A percentile compares a stretch with the other conserved stretches of the same genome.
phyloP scores from a whole-genome alignment of 441 rosid genomes.

The Eruca vesicaria region DNA sequence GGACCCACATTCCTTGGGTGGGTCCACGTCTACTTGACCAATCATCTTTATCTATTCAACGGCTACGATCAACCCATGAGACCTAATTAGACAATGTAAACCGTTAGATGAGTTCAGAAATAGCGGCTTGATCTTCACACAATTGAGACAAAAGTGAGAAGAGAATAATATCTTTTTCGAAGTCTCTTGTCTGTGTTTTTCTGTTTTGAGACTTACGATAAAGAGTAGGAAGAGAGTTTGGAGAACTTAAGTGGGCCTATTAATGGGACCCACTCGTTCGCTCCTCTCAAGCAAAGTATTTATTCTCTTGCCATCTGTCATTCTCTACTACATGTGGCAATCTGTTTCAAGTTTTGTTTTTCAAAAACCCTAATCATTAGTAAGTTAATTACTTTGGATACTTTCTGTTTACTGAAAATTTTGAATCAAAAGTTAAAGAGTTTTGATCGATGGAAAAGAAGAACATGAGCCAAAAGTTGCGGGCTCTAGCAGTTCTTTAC shows the following conservation, averaged over 20 bases:
- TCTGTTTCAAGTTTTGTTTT: not conserved
- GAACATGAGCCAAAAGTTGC: slow-evolving; percentile 8
- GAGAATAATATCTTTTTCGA: slow-evolving; percentile 32
- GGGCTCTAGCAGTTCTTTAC: not conserved
- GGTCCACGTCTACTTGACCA: slow-evolving; percentile 52
- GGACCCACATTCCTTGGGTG: slow-evolving; percentile 38
- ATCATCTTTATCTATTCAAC: slow-evolving; percentile 28
- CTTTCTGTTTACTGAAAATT: slow-evolving; percentile 3
- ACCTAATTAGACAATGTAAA: not conserved
- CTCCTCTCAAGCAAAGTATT: slow-evolving; percentile 84
- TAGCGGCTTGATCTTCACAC: slow-evolving; percentile 59
- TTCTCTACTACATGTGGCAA: slow-evolving; percentile 22
- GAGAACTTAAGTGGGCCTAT: slow-evolving; percentile 45
- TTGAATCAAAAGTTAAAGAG: slow-evolving; percentile 15
- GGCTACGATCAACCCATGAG: slow-evolving; percentile 15
- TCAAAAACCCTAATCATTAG: slow-evolving; percentile 9
- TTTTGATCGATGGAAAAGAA: slow-evolving; percentile 24
- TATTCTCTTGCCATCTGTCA: slow-evolving; percentile 50
- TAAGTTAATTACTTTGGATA: slow-evolving; percentile 16
- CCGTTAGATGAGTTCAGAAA: slow-evolving; percentile 55
- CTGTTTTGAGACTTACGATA: slow-evolving; percentile 60
- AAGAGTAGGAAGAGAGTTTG: slow-evolving; percentile 41
- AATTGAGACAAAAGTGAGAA: slow-evolving; percentile 24
- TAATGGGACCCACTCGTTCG: slow-evolving; percentile 52
- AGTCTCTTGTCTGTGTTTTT: slow-evolving; percentile 32